A percentile compares a stretch with the other conserved stretches of the same genome.
phyloP scores from a whole-genome alignment of 495 filamentous ascomycete genomes.

The Terfezia boudieri region DNA sequence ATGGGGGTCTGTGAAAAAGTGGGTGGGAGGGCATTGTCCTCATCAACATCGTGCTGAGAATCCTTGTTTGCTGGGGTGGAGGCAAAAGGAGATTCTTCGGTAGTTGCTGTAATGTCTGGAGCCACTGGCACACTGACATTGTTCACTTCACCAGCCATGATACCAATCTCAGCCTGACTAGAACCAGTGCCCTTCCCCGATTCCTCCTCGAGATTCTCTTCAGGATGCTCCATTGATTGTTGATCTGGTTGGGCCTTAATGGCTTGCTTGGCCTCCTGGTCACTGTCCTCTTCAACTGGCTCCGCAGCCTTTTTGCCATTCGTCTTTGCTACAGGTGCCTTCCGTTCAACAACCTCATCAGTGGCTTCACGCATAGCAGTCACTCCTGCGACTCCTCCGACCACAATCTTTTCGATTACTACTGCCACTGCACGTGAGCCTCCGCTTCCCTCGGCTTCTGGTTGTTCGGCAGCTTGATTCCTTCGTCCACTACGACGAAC shows the following conservation, averaged over 20 bases:
- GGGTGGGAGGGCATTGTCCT: too few relatives aligned
- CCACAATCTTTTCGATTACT: not conserved
- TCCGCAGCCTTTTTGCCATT: not conserved
- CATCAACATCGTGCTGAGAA: too few relatives aligned
- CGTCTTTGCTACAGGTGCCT: not conserved
- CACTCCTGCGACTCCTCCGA: not conserved
- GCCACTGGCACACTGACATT: too few relatives aligned
- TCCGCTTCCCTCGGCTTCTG: not conserved
- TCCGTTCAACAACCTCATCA: not conserved
- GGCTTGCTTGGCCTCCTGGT: not conserved
- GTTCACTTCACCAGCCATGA: too few relatives aligned
- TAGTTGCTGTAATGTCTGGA: too few relatives aligned
- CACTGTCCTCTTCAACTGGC: not conserved
- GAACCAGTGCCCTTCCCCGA: too few relatives aligned
- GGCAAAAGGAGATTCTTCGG: too few relatives aligned
- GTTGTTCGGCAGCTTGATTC: not conserved
- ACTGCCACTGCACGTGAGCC: too few relatives aligned
- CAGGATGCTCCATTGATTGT: not conserved
- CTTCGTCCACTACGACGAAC: not conserved
- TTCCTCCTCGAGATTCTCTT: not conserved
- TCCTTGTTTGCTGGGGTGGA: too few relatives aligned
- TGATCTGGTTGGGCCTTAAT: not conserved
- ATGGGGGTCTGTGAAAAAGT: too few relatives aligned
- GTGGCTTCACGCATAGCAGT: not conserved
- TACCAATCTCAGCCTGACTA: too few relatives aligned